Evolutionary conservation across 108 stramenopile species (phyloP), one percentile per base, ranked within the genome.

Genomic region (Nitzschia sp.): DNA sequence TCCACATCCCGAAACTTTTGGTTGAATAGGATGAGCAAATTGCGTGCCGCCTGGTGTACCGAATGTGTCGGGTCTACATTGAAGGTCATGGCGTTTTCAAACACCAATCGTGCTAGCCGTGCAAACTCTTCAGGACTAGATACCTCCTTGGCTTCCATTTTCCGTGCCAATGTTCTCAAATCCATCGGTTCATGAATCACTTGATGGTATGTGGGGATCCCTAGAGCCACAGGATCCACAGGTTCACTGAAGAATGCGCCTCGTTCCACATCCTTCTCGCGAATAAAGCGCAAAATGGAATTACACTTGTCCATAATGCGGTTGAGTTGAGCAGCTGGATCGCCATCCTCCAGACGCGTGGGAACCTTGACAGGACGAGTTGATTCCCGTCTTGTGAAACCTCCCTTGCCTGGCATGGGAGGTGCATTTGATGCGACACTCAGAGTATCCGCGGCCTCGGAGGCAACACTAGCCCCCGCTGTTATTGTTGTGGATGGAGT

Each of bases 161-260:
- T 86, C 2, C 66, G 71, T 51, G 83, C 73, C 58, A 96, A 80
- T 7, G 98, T 97, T 21, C 92, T 88, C 41, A 99, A 65, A 83
- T 99, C 98, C 98, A 99, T 99, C 20, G 98, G 97, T 20, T 90
- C 76, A 21, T 70, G 82, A 52, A 96, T 88, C 10, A 94, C 76
- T 53, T 97, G 94, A 67, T 78, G 75, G 70, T 99, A 99, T 40
- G 94, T 95, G 0, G 96, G 97, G 46, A 99, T 85, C 10, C 81
- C 80, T 11, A 96, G 88, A 10, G 92, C 90, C 17, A 97, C 82
- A 6, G 96, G 95, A 77, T 99, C 98, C 5, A 99, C 98, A 44
- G 97, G 96, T 54, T 83, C 63, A 14, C 74, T 72, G 55, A 94
- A 94, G 63, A 89, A 86, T n/a, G 77, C 77, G 19, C 86, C 86